These are phyloP conservation scores for Artemisia tridentata DNA, from an alignment of 129 eudicot species.

Conservation along the genomic window DNA sequence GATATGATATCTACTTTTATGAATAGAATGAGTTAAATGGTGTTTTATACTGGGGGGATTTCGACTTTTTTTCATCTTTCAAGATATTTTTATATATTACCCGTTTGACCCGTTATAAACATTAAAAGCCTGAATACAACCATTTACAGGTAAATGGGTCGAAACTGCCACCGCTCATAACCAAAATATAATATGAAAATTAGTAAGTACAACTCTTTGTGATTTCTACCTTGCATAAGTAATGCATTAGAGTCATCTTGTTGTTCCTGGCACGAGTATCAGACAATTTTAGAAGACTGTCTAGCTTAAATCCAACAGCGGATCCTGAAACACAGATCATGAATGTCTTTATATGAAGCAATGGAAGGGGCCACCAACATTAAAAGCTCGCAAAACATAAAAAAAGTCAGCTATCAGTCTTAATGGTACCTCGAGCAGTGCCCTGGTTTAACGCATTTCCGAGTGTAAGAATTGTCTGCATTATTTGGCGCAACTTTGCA, in stretches of 20 bases:
- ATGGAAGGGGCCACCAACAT: constrained; percentile 14
- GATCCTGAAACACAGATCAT: constrained; percentile 59
- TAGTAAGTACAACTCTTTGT: neutral
- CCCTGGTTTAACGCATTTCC: constrained; percentile 99
- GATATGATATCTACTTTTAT: no score
- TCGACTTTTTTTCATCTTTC: no score
- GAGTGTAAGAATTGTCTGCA: constrained; percentile 92
- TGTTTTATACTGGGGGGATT: no score
- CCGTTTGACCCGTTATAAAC: no score
- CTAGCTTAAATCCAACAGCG: constrained; percentile 93
- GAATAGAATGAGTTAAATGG: no score
- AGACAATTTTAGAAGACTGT: constrained; percentile 88
- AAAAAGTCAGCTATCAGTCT: neutral
- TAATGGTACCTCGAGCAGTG: constrained; percentile 78
- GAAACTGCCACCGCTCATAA: no score
- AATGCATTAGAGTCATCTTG: constrained; percentile 98
- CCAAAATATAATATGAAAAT: neutral
- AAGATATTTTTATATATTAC: no score
- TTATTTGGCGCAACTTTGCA: constrained; percentile 79
- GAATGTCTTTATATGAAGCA: neutral
- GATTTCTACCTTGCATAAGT: constrained; percentile 77
- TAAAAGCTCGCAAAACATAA: neutral
- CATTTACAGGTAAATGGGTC: no score
- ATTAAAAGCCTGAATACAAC: no score
- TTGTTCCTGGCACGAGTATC: constrained; percentile 97